A percentile compares a stretch with the other conserved stretches of the same genome.
Conservation (phyloP, 768 basidiomycete genomes). For the Boletus speciosus region DNA sequence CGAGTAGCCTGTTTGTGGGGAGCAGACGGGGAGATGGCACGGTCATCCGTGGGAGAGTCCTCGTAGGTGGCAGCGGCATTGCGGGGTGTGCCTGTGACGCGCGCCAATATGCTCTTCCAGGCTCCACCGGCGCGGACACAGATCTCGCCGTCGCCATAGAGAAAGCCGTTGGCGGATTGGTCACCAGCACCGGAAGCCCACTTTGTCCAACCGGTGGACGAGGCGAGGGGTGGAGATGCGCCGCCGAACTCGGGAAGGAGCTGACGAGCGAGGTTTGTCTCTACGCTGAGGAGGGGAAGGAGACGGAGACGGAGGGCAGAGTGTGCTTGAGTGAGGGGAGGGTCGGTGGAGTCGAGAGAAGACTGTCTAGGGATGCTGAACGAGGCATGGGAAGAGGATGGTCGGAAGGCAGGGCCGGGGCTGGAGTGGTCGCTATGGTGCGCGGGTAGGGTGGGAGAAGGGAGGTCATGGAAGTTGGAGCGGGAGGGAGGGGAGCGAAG, state of each 20-base stretch:
- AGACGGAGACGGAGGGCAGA: conserved; percentile 36
- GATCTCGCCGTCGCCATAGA: conserved; percentile 31
- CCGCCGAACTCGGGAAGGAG: conserved; percentile 41
- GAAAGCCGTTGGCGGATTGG: background rate
- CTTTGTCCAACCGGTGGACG: conserved; percentile 22
- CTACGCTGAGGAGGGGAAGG: conserved; percentile 53
- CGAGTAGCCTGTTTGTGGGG: background rate
- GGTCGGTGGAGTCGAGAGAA: conserved; percentile 1
- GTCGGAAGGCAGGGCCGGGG: too few relatives aligned
- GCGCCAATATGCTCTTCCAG: conserved; percentile 52
- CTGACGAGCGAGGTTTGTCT: conserved; percentile 48
- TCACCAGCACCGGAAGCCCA: conserved; percentile 19
- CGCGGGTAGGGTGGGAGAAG: background rate
- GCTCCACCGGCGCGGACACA: conserved; percentile 55
- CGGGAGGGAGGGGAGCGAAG: background rate
- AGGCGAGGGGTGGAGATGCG: conserved; percentile 26
- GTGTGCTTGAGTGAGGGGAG: conserved; percentile 22
- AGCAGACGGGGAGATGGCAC: too few relatives aligned
- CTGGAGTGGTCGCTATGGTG: too few relatives aligned
- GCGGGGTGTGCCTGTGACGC: conserved; percentile 7
- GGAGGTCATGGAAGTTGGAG: conserved; percentile 17
- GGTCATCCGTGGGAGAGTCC: conserved; percentile 2
- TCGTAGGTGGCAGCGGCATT: background rate
- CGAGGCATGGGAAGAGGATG: too few relatives aligned
- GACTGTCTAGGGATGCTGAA: too few relatives aligned